Conservation (phyloP, 805 yeast genomes). For the Cyberlindnera veronae region DNA sequence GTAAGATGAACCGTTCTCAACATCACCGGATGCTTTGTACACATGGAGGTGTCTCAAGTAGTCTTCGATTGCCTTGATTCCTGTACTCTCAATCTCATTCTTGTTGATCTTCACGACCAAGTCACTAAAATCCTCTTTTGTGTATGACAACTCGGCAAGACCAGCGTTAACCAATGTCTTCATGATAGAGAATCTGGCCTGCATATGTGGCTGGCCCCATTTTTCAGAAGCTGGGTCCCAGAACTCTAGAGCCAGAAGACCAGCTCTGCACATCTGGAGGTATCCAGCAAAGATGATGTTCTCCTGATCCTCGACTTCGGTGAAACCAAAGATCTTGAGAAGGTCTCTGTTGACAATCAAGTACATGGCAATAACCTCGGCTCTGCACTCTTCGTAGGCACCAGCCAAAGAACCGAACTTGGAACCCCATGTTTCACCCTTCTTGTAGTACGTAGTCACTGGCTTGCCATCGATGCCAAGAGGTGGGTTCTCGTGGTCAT, state of each 20-base stretch:
- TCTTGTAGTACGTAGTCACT: conserved; percentile 63
- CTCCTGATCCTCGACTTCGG: conserved; percentile 52
- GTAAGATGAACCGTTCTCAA: conserved; percentile 56
- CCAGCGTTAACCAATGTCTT: conserved; percentile 66
- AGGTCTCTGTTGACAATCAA: conserved; percentile 66
- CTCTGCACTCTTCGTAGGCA: conserved; percentile 89
- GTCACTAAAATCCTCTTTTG: conserved; percentile 48
- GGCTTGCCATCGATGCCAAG: conserved; percentile 57
- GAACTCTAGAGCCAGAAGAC: conserved; percentile 74
- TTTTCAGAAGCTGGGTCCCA: conserved; percentile 80
- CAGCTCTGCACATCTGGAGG: conserved; percentile 85
- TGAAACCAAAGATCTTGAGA: conserved; percentile 70
- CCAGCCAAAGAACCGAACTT: conserved; percentile 80
- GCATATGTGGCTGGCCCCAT: conserved; percentile 97
- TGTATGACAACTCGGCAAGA: conserved; percentile 51
- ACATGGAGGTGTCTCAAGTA: conserved; percentile 71
- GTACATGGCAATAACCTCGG: conserved; percentile 85
- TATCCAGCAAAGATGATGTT: conserved; percentile 65
- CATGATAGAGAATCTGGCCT: conserved; percentile 83
- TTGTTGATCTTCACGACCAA: conserved; percentile 57
- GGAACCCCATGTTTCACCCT: conserved; percentile 90
- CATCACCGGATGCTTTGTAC: conserved; percentile 76
- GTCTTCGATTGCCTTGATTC: conserved; percentile 69
- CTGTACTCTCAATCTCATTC: conserved; percentile 60
- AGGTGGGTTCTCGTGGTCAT: conserved; percentile 63